phyloP scores from a whole-genome alignment of 192 early-diverging fungal genomes.

The Lobosporangium transversale region DNA sequence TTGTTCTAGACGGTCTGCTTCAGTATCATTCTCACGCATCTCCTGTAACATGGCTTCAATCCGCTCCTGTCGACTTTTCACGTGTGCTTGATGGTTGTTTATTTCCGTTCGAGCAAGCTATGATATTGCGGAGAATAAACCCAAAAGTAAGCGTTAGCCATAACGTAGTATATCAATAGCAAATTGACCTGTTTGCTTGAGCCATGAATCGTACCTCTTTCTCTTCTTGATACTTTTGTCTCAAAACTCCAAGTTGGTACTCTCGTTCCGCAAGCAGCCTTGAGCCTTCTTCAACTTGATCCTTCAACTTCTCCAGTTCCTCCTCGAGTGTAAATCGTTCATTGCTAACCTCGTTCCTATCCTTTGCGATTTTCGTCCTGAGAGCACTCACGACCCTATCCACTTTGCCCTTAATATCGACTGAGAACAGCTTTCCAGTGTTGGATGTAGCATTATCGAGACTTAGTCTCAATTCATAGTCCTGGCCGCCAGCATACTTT shows the following conservation, averaged over 20 bases:
- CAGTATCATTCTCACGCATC: slow-evolving; percentile 14
- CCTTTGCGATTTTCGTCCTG: slow-evolving; percentile 27
- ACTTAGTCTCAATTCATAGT: slow-evolving; percentile 32
- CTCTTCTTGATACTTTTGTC: slow-evolving; percentile 41
- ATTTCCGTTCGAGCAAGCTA: slow-evolving; percentile 29
- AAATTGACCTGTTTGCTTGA: too few species aligned
- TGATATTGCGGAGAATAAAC: not conserved
- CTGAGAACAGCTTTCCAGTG: slow-evolving; percentile 12
- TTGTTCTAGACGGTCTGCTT: slow-evolving; percentile 29
- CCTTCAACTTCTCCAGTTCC: slow-evolving; percentile 30
- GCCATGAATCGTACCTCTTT: slow-evolving; percentile 52
- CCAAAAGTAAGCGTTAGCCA: too few species aligned
- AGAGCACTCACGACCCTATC: slow-evolving; percentile 26
- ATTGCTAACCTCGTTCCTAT: slow-evolving; percentile 16
- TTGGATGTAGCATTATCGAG: slow-evolving; percentile 19
- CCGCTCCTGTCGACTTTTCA: slow-evolving; percentile 19
- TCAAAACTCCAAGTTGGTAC: slow-evolving; percentile 11
- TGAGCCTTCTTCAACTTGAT: slow-evolving; percentile 21
- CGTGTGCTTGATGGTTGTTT: slow-evolving; percentile 11
- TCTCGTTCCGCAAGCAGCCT: slow-evolving; percentile 23
- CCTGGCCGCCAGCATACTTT: slow-evolving; percentile 34
- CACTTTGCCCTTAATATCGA: slow-evolving; percentile 23
- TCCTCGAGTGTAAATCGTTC: slow-evolving; percentile 16
- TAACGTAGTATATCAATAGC: too few species aligned
- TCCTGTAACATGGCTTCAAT: slow-evolving; percentile 29